These are phyloP conservation scores for Acaromyces ingoldii DNA, from an alignment of 1,284 basidiomycete genomes.

Conservation along the genomic window DNA sequence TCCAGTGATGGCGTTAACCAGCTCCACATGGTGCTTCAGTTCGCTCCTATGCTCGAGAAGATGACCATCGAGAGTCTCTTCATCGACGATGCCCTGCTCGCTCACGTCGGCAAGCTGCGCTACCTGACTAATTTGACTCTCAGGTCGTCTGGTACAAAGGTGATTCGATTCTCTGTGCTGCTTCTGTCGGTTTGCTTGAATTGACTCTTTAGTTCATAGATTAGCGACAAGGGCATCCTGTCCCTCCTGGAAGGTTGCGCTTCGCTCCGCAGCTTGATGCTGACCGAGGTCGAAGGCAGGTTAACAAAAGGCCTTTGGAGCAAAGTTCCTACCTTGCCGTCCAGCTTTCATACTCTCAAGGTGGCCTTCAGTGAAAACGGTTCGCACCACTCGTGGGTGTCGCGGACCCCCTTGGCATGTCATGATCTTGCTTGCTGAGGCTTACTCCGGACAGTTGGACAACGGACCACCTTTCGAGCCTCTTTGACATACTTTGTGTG, in stretches of 20 bases:
- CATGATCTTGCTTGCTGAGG: not conserved
- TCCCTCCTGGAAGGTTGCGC: not conserved
- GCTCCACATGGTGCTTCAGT: not conserved
- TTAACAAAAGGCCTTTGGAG: not conserved
- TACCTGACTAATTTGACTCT: not conserved
- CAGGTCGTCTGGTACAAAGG: not conserved
- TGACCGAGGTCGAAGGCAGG: constrained; percentile 3
- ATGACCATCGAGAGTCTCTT: constrained; percentile 6
- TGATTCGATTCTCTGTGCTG: not conserved
- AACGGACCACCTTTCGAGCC: not conserved
- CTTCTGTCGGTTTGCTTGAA: not conserved
- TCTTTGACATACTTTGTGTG: not conserved
- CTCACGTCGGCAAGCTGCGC: not conserved
- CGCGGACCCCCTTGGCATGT: not conserved
- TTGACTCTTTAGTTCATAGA: not conserved
- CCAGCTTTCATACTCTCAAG: not conserved
- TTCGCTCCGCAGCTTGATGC: not conserved
- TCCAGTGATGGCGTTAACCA: not conserved
- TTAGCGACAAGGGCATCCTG: not conserved
- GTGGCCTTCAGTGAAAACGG: not conserved
- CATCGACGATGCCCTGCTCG: not conserved
- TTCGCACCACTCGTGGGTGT: not conserved
- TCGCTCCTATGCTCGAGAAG: not conserved
- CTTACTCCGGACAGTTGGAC: not conserved
- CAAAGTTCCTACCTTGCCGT: not conserved